Base-by-base conservation (phyloP, 2,329 filamentous ascomycete genomes). In the Xylariomycetidae sp. region DNA sequence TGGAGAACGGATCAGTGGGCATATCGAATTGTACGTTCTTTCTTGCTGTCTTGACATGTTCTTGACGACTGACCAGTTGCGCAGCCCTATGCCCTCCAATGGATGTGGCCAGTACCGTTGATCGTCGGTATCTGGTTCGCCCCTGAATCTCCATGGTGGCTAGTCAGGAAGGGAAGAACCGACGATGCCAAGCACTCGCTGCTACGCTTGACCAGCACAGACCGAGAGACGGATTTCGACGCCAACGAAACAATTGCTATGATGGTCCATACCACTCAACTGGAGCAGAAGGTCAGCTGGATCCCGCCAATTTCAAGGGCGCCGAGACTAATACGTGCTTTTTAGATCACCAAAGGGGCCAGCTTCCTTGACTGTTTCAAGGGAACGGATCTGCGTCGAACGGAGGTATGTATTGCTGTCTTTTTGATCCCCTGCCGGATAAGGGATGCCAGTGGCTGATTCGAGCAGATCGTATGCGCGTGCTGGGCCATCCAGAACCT, bases 211-310 rank as follows among this genome's bases (percentile, higher is more conserved):
- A 85, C 81, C 5, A 80, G 71, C 48, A 48, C 68, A 10, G 64
- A 77, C 42, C 65, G 67, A 34, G 79, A 86, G 39, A 80, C 76
- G 1, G 73, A 82, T 39, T 89, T 92, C 48, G 76, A 93, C 50
- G 75, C 83, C 9, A 83, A 93, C 42, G 85, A 92, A 61, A 92
- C 85, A 0, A 70, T 94, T 31, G 80, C 85, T 49, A 93, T 94
- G 85, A 94, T 95, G 84, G 77, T 87, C 1, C 85, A 93, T 54
- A 95, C 87, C 1, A 89, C 84, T 1, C 82, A 82, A 0, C 65
- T 93, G 9, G 88, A 94, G 56, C 72, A 85, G 52, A 72, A 74
- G 34, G 43, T 51, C 25, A 17, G 40, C 20, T 13, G 23, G 25
- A 27, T 15, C 9, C 4, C 13, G 13, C 10, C 5, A 10, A n/a